Percentiles rank a stretch among this genome's conserved stretches.
phyloP scores from a whole-genome alignment of 257 asterid genomes.

The Thymus mandschuricus region DNA sequence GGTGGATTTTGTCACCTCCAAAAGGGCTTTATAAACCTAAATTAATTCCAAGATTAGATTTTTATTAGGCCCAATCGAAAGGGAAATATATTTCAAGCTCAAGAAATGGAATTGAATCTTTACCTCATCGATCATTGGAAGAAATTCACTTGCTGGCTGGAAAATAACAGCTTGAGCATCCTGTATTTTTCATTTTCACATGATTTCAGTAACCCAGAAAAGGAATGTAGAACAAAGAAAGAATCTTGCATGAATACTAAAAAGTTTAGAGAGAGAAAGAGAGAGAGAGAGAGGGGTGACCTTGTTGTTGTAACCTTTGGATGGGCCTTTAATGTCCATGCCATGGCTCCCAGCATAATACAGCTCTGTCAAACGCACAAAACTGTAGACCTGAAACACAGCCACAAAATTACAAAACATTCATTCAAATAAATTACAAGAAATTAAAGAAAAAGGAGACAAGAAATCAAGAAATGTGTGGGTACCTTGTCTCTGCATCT shows the following conservation, averaged over 20 bases:
- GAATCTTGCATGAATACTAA: slow-evolving; percentile 25
- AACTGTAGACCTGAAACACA: slow-evolving; percentile 63
- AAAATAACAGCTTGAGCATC: slow-evolving; percentile 58
- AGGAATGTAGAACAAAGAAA: neutral
- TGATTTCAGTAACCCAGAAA: neutral
- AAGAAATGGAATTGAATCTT: neutral
- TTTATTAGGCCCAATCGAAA: neutral
- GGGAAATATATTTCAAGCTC: too few relatives aligned
- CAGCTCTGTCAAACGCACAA: slow-evolving; percentile 89
- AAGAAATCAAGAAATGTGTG: neutral
- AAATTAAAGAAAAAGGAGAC: too few relatives aligned
- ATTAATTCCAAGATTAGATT: neutral
- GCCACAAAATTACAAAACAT: neutral
- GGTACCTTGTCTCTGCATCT: slow-evolving; percentile 89
- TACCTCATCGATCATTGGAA: slow-evolving; percentile 91
- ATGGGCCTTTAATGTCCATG: slow-evolving; percentile 98
- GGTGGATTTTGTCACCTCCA: slow-evolving; percentile 64
- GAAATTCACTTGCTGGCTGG: slow-evolving; percentile 91
- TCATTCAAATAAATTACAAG: neutral
- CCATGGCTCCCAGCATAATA: slow-evolving; percentile 99
- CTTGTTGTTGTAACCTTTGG: slow-evolving; percentile 70
- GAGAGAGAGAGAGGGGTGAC: slow-evolving; percentile 44
- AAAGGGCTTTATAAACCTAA: slow-evolving; percentile 67
- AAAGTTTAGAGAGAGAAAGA: neutral
- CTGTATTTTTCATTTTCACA: slow-evolving; percentile 23